Conservation (phyloP, 352 stramenopile genomes). For the Globisporangium spiculum region DNA sequence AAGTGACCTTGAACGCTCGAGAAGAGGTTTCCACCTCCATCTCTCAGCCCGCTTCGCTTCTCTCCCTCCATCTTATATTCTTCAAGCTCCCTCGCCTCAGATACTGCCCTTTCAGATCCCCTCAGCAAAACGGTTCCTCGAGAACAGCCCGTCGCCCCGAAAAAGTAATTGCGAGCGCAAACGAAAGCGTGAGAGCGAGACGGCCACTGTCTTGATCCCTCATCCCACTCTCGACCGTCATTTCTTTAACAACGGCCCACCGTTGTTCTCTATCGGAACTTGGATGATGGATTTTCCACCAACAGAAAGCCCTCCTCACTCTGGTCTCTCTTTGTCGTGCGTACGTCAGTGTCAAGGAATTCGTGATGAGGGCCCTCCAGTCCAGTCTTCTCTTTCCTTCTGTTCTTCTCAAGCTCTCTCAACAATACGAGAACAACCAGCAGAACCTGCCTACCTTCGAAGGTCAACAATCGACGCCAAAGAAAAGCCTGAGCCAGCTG, state of each 20-base stretch:
- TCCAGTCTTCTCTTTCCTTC: no score
- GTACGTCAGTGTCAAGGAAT: not conserved
- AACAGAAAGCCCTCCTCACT: not conserved
- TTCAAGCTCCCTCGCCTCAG: not conserved
- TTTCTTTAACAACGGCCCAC: not conserved
- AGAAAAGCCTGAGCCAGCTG: no score
- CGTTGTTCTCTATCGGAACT: no score
- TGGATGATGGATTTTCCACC: not conserved
- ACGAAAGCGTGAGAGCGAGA: not conserved
- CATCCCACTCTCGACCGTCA: not conserved
- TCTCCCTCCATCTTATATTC: not conserved
- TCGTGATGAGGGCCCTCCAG: not conserved
- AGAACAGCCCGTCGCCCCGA: not conserved
- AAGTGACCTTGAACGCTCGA: no score
- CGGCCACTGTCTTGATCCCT: conserved; percentile 3
- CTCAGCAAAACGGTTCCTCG: not conserved
- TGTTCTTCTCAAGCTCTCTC: no score
- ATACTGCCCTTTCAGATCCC: not conserved
- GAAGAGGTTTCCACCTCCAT: no score
- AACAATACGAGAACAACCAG: no score
- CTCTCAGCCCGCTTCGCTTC: not conserved
- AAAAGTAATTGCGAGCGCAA: not conserved
- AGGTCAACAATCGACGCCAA: no score
- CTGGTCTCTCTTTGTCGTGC: not conserved
- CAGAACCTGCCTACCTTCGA: no score